These are phyloP conservation scores for Yamadazyma buinensis DNA, from an alignment of 1,139 yeast genomes.

Conservation along the genomic window DNA sequence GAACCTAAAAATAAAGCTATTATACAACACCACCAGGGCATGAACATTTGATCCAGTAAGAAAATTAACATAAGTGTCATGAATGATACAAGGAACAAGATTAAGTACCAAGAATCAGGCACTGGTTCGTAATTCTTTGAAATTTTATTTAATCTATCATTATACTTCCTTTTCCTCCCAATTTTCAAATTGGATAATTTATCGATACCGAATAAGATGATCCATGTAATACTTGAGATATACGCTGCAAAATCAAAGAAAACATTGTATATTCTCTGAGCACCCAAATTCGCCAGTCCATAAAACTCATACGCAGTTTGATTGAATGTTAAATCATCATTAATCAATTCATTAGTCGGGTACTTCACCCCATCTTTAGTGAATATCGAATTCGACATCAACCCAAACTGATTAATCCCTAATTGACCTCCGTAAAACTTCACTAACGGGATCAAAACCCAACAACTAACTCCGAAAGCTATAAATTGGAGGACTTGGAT, in stretches of 20 bases:
- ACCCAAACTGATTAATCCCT: constrained; percentile 17
- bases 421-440: constrained; percentile 21
- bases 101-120: constrained; percentile 39
- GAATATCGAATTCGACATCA: constrained; percentile 40
- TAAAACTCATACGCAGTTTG: constrained; percentile 33
- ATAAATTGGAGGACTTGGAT: constrained; percentile 39
- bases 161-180: constrained; percentile 13
- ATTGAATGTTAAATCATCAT: constrained; percentile 30
- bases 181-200: not conserved
- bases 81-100: constrained; percentile 32
- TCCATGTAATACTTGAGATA: constrained; percentile 45
- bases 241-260: constrained; percentile 53
- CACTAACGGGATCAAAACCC: constrained; percentile 40
- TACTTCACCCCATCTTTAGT: constrained; percentile 27
- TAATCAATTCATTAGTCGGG: constrained; percentile 32
- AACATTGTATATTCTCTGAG: constrained; percentile 48
- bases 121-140: constrained; percentile 36
- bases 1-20: constrained; percentile 42
- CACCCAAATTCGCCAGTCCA: constrained; percentile 41
- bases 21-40: constrained; percentile 48
- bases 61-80: constrained; percentile 30
- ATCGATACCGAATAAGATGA: constrained; percentile 29
- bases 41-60: constrained; percentile 36
- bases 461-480: constrained; percentile 39
- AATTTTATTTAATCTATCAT: constrained; percentile 39